Conservation (phyloP, 495 filamentous ascomycete genomes). For the Xylaria longipes region DNA sequence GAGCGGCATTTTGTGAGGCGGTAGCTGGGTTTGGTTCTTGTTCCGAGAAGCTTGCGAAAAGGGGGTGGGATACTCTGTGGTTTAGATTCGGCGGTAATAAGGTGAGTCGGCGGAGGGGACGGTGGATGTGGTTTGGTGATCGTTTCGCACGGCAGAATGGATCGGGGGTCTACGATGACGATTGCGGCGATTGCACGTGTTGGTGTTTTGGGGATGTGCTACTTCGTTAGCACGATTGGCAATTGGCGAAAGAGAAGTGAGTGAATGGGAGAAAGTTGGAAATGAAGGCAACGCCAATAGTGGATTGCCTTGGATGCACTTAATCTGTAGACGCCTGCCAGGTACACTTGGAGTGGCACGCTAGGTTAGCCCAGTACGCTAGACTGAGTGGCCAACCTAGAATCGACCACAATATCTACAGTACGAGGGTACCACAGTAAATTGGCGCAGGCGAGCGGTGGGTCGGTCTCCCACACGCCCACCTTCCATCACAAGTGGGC, state of each 20-base stretch:
- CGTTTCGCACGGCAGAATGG: not conserved
- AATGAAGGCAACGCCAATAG: conserved; percentile 30
- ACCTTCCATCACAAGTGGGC: not conserved
- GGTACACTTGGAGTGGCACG: conserved; percentile 1
- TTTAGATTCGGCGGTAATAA: not conserved
- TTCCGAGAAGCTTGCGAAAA: not conserved
- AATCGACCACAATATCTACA: not conserved
- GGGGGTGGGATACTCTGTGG: not conserved
- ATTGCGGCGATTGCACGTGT: conserved; percentile 6
- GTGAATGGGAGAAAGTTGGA: conserved; percentile 19
- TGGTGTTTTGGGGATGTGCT: conserved; percentile 23
- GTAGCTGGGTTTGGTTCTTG: not conserved
- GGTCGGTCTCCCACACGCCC: conserved; percentile 1
- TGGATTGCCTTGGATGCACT: conserved; percentile 1
- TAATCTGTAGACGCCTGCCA: not conserved
- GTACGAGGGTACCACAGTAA: not conserved
- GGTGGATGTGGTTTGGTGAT: not conserved
- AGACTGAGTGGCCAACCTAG: not conserved
- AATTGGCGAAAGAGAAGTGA: conserved; percentile 2
- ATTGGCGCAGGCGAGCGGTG: not conserved
- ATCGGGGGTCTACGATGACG: not conserved
- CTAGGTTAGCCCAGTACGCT: not conserved
- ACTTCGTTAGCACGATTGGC: conserved; percentile 26
- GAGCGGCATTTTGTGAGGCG: conserved; percentile 47
- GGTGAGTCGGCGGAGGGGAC: not conserved